Conservation (phyloP, 305 asterid species). For the Fraxinus ornus region DNA sequence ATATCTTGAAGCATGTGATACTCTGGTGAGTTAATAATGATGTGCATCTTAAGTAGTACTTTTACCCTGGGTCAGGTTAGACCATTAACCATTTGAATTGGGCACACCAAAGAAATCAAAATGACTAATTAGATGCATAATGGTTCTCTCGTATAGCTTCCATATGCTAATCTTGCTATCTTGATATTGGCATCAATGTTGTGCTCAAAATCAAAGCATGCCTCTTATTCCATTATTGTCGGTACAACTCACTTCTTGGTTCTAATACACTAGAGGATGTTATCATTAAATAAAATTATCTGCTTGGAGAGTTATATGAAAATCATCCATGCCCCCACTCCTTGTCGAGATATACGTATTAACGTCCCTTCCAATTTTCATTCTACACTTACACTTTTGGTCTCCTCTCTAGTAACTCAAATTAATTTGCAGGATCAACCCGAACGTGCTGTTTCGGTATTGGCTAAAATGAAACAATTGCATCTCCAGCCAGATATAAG, state of each 20-base stretch:
- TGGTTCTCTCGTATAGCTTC: conserved; percentile 5
- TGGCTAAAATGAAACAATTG: conserved; percentile 59
- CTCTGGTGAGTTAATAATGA: conserved; percentile 54
- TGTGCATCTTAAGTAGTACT: conserved; percentile 19
- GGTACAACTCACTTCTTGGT: conserved; percentile 13
- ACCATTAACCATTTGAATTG: conserved; percentile 12
- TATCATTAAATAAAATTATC: neutral
- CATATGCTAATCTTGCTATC: neutral
- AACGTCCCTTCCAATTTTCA: conserved; percentile 9
- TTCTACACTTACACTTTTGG: neutral
- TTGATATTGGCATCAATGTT: neutral
- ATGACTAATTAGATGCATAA: conserved; percentile 6
- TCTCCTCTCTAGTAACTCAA: conserved; percentile 16
- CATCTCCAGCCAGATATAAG: conserved; percentile 57
- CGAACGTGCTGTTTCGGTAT: conserved; percentile 61
- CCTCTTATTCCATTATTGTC: conserved; percentile 4
- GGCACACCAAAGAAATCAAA: conserved; percentile 12
- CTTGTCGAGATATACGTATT: neutral
- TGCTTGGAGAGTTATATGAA: neutral
- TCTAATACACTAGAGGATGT: conserved; percentile 2
- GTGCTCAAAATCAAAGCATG: conserved; percentile 8
- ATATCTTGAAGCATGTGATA: conserved; percentile 76
- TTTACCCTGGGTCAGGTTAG: conserved; percentile 1
- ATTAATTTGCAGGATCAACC: conserved; percentile 67
- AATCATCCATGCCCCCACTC: conserved; percentile 1